Percentiles rank a stretch among this genome's conserved stretches.
phyloP scores from a whole-genome alignment of 2,329 filamentous ascomycete genomes.

The Aspergillus sp. region DNA sequence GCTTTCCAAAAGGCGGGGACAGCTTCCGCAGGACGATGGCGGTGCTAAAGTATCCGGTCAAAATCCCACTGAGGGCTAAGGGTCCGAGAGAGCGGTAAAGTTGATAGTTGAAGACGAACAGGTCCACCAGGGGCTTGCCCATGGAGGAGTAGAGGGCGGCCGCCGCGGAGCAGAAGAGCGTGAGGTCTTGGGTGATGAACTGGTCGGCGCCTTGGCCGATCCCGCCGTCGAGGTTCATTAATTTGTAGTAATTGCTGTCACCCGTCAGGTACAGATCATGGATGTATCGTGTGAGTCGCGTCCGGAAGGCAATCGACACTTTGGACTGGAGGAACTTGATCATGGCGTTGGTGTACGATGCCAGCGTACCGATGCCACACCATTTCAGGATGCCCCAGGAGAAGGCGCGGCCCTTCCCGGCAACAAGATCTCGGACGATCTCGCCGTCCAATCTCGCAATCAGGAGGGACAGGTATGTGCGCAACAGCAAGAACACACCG shows the following conservation, averaged over 20 bases:
- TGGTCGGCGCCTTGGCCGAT: constrained; percentile 91
- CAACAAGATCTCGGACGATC: constrained; percentile 94
- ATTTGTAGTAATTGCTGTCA: constrained; percentile 93
- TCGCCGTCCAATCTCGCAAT: constrained; percentile 92
- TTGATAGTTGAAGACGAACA: constrained; percentile 98
- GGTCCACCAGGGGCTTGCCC: constrained; percentile 96
- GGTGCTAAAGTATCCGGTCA: constrained; percentile 92
- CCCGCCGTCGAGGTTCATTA: constrained; percentile 88
- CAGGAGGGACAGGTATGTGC: constrained; percentile 90
- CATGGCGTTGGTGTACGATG: constrained; percentile 97
- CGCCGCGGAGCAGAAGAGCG: constrained; percentile 88
- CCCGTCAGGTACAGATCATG: constrained; percentile 96
- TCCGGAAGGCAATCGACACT: constrained; percentile 96
- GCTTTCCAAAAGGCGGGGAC: constrained; percentile 92
- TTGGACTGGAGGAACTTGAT: constrained; percentile 98
- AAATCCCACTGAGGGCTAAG: constrained; percentile 76
- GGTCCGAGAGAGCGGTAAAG: constrained; percentile 88
- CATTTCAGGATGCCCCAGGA: constrained; percentile 88
- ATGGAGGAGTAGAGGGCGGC: constrained; percentile 92
- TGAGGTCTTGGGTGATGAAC: constrained; percentile 96
- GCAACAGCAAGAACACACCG: constrained; percentile 80
- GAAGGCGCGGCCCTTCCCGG: constrained; percentile 85
- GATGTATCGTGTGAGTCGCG: constrained; percentile 89
- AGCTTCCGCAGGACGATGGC: constrained; percentile 83
- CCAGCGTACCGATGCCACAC: constrained; percentile 89